Evolutionary conservation across 2,329 filamentous ascomycete genomes (phyloP).

Genomic region (Stachybotrys chartarum): DNA sequence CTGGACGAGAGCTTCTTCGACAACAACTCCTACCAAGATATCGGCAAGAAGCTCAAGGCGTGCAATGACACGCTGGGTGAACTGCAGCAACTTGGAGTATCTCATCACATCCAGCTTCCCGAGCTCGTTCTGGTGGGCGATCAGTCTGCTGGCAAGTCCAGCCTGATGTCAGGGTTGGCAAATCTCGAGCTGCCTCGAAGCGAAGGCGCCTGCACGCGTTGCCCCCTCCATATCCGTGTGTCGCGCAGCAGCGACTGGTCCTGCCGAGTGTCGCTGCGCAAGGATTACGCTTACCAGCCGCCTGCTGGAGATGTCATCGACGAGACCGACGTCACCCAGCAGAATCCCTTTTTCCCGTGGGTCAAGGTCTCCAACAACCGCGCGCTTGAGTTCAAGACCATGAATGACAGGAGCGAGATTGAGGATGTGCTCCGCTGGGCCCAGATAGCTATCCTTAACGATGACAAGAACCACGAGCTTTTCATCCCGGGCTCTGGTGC

Average conservation of each 20-base stretch:
- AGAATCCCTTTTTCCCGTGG: conserved; percentile 62
- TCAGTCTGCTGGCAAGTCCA: conserved; percentile 79
- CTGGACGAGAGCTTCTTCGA: conserved; percentile 32
- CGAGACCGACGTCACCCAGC: conserved; percentile 38
- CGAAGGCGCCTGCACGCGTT: conserved; percentile 70
- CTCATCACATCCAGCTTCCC: conserved; percentile 63
- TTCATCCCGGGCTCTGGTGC: conserved; percentile 47
- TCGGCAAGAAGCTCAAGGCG: conserved; percentile 56
- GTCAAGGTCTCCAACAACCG: conserved; percentile 33
- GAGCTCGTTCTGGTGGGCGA: conserved; percentile 81
- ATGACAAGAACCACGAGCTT: conserved; percentile 40
- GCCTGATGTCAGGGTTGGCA: conserved; percentile 54
- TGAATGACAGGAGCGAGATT: conserved; percentile 55
- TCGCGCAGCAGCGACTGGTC: conserved; percentile 54
- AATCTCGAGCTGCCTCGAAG: conserved; percentile 66
- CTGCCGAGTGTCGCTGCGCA: conserved; percentile 59
- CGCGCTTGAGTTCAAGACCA: conserved; percentile 54
- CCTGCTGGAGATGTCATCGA: conserved; percentile 29
- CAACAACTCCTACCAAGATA: conserved; percentile 35
- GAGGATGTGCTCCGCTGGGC: conserved; percentile 65
- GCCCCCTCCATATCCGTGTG: conserved; percentile 72
- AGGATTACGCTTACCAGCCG: conserved; percentile 53
- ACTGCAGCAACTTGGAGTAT: conserved; percentile 65
- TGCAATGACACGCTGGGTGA: conserved; percentile 61
- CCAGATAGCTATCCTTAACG: conserved; percentile 71